These are phyloP conservation scores for Cystobasidium sp. DNA, from an alignment of 1,284 basidiomycete species.

Conservation along the genomic window DNA sequence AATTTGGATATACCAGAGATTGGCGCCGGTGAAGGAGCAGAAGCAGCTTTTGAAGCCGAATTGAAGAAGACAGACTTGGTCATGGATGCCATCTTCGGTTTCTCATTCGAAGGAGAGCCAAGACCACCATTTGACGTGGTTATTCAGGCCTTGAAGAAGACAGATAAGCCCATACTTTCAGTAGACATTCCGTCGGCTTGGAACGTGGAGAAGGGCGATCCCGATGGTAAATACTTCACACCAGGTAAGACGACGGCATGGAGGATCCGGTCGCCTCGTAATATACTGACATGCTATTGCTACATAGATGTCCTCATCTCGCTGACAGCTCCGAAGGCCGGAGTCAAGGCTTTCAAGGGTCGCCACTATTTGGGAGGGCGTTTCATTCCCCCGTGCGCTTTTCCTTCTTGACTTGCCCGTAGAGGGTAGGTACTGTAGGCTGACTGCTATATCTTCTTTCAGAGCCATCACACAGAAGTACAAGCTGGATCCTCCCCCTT, in stretches of 20 bases:
- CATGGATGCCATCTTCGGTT: conserved; percentile 95
- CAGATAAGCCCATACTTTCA: conserved; percentile 74
- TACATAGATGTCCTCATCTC: conserved; percentile 78
- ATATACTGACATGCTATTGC: conserved; percentile 56
- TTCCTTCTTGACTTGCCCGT: background rate
- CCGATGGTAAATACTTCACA: conserved; percentile 49
- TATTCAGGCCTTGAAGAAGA: conserved; percentile 69
- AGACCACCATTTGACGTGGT: conserved; percentile 83
- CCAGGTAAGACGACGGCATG: conserved; percentile 43
- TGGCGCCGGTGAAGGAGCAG: conserved; percentile 53
- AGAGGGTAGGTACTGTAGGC: background rate
- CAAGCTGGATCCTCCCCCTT: conserved; percentile 60
- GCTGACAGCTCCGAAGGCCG: conserved; percentile 91
- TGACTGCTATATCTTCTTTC: conserved; percentile 10
- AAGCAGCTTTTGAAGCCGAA: conserved; percentile 62
- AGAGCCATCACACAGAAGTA: conserved; percentile 74
- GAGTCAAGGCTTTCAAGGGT: conserved; percentile 74
- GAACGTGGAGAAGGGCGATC: conserved; percentile 82
- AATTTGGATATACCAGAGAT: conserved; percentile 75
- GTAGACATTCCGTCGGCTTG: conserved; percentile 92
- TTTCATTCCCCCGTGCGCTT: conserved; percentile 78
- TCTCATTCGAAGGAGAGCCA: conserved; percentile 80
- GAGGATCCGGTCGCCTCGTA: background rate
- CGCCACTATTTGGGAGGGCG: conserved; percentile 90
- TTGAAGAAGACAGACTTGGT: conserved; percentile 76